Conservation (phyloP, 352 stramenopile species). For the Phytopythium delawarense region DNA sequence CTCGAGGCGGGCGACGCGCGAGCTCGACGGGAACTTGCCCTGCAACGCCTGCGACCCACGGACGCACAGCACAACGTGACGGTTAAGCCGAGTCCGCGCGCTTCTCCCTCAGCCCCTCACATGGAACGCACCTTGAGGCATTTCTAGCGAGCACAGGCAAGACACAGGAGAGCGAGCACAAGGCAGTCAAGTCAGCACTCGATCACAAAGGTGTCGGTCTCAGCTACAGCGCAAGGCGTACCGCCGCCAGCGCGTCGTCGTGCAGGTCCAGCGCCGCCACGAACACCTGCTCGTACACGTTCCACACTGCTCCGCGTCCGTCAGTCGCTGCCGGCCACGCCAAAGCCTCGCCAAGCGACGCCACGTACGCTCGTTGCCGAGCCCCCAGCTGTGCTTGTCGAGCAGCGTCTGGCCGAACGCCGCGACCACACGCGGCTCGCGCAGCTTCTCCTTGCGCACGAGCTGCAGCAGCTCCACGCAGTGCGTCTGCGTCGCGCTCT, state of each 20-base stretch:
- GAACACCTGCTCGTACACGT: slow-evolving; percentile 65
- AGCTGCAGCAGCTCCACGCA: slow-evolving; percentile 48
- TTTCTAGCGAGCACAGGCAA: background rate
- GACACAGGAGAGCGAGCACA: too few species aligned
- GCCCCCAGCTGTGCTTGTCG: slow-evolving; percentile 41
- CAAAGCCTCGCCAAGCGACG: background rate
- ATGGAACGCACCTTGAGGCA: slow-evolving; percentile 4
- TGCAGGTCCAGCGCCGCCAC: slow-evolving; percentile 59
- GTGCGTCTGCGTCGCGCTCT: slow-evolving; percentile 19
- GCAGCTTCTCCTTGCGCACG: slow-evolving; percentile 57
- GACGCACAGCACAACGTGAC: background rate
- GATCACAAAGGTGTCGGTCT: background rate
- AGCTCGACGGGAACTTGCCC: slow-evolving; percentile 56
- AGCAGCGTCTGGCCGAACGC: slow-evolving; percentile 41
- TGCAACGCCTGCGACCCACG: slow-evolving; percentile 26
- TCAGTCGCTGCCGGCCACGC: too few species aligned
- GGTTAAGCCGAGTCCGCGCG: background rate
- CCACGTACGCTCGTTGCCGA: slow-evolving; percentile 43
- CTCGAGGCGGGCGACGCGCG: slow-evolving; percentile 48
- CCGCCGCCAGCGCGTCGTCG: slow-evolving; percentile 43
- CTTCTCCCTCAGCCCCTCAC: background rate
- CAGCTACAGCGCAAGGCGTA: slow-evolving; percentile 1
- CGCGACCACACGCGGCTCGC: slow-evolving; percentile 31
- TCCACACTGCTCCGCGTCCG: slow-evolving; percentile 33
- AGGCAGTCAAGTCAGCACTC: background rate